Evolutionary conservation across 2,329 filamentous ascomycete species (phyloP).

Genomic region (Paracamarosporium sp.): DNA sequence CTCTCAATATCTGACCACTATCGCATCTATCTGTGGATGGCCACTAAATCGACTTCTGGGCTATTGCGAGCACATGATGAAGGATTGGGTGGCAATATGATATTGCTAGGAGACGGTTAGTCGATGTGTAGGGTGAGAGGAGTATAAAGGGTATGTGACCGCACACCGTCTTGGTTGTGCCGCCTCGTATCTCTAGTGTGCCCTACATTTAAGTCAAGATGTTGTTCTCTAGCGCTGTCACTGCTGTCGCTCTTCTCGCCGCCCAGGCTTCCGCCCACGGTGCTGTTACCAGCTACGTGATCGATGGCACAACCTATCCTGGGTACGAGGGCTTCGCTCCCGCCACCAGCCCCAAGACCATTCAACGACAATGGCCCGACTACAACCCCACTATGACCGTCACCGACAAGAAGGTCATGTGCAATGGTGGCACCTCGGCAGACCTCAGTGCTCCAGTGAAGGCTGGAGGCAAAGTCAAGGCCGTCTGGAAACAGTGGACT

Average conservation of each 20-base stretch:
- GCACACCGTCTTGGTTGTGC: neutral
- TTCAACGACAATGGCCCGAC: slow-evolving; percentile 64
- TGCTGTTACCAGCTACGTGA: slow-evolving; percentile 45
- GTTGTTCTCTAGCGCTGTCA: slow-evolving; percentile 45
- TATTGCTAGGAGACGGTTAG: slow-evolving; percentile 9
- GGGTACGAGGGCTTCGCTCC: slow-evolving; percentile 61
- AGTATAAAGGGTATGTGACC: slow-evolving; percentile 23
- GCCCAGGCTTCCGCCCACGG: slow-evolving; percentile 42
- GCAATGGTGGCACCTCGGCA: slow-evolving; percentile 57
- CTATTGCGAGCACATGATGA: slow-evolving; percentile 10
- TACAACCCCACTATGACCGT: slow-evolving; percentile 62
- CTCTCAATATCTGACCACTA: slow-evolving; percentile 31
- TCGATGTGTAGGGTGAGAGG: neutral
- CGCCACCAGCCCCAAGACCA: slow-evolving; percentile 56
- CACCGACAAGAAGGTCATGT: slow-evolving; percentile 59
- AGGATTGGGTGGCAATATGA: slow-evolving; percentile 16
- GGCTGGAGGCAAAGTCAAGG: slow-evolving; percentile 59
- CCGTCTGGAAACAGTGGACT: slow-evolving; percentile 65
- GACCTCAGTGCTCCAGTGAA: slow-evolving; percentile 54
- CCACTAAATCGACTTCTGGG: slow-evolving; percentile 1
- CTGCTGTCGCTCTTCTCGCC: slow-evolving; percentile 37
- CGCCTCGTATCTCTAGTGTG: neutral
- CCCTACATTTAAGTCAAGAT: slow-evolving; percentile 32
- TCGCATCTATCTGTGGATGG: slow-evolving; percentile 26
- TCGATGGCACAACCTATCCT: slow-evolving; percentile 40